Evolutionary conservation across 805 yeast species (phyloP), one percentile per base, ranked within the genome.

Genomic region (Cyberlindnera mississippiensis): DNA sequence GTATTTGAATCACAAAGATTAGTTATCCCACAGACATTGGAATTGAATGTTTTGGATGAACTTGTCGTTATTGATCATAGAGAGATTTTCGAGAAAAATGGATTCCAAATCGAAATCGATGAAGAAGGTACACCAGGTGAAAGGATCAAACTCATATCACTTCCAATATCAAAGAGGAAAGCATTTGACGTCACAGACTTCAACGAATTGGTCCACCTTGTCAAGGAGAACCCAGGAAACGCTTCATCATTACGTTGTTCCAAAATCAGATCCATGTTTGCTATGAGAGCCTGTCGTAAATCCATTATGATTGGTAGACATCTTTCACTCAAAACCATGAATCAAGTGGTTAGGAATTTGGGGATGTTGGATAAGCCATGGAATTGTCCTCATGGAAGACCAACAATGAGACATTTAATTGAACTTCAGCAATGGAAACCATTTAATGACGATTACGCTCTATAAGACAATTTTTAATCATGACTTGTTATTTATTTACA

Each of bases 311-410:
- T 93, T 36, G 99, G 99, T 0, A 81, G 74, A 49, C 75, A 82
- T 4, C 68, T 93, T 34, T 71, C 69, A 7, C 50, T 41, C 24
- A 67, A 60, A 8, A 73, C 78, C 7, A 93, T 93, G 99, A 58
- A 62, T 2, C 66, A 56, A 29, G 78, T 93, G 2, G 90, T 93
- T 6, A 59, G 66, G 24, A 74, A 88, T 55, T 66, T 93, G 39
- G 77, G 91, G 11, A 66, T 61, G 0, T 68, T 93, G 29, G 90
- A 88, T 47, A 86, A 87, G 57, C 99, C 99, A 0, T 93, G 99
- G 99, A 73, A 73, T 41, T 75, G 80, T 52, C 99, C 99, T 0
- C 99, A 93, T 63, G 99, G 99, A 0, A 69, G 99, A 49, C 99
- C 99, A 0, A 93, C 99, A 1, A 80, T 93, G 84, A 73, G 99